Evolutionary conservation across 192 early-diverging fungal species (phyloP), one percentile per base, ranked within the genome.

Genomic region (Gryganskiella cystojenkinii): DNA sequence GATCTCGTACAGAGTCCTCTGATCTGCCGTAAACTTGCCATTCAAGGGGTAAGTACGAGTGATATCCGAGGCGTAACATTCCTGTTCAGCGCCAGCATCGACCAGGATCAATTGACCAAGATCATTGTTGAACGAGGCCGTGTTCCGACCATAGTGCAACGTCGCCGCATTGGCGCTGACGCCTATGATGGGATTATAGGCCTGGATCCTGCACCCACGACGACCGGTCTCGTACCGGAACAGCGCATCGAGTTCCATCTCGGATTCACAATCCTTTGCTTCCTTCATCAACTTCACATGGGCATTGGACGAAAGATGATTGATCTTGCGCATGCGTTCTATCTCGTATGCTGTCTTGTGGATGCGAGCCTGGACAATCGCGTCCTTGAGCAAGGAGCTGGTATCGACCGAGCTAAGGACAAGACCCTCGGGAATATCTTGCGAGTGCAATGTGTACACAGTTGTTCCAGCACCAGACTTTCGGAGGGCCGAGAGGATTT

Each of bases 61-160:
- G 69, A 98, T 95, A 57, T 98, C 96, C 30, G 89, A 91, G 33
- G 93, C 95, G 68, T 98, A 98, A 79, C 88, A 89, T n/a, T 85
- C 64, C 44, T 69, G 80, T 60, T 95, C 93, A 58, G 91, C 92
- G 20, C 95, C 94, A 25, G 95, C 95, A 70, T 98, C 96, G 19
- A 96, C 89, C 55, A 98, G 93, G 76, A 37, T 85, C 63, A 80
- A 80, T 57, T 58, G 73, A 50, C 63, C 59, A 42, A 28, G 54
- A 56, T 20, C 75, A 70, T 30, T 58, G 67, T 63, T 79, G 64
- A 51, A 90, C 30, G 49, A 76, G 72, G 45, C 91, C 79, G 78
- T 86, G 76, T 96, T 95, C 60, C 87, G 82, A 19, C 86, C 89
- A 71, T 96, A 95, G 80, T 98, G 96, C 19, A 98, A 82, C 17